Percentiles rank a stretch among this genome's conserved stretches.
Conservation (phyloP, 129 eudicot genomes). For the Calendula officinalis region DNA sequence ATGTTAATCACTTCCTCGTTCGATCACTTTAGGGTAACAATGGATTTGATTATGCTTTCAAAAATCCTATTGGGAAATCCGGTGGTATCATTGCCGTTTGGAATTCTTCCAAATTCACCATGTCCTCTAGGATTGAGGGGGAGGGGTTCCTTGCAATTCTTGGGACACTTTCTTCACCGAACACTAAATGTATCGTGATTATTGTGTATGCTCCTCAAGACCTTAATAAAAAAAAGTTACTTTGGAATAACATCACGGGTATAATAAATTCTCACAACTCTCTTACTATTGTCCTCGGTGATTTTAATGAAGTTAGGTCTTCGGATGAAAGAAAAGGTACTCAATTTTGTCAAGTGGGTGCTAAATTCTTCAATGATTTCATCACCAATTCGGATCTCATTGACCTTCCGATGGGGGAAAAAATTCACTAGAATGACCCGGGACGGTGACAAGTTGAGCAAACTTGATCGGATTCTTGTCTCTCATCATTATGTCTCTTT, state of each 20-base stretch:
- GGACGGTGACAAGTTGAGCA: neutral
- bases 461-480: neutral
- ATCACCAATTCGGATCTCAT: neutral
- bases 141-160: neutral
- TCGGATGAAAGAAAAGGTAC: neutral
- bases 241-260: neutral
- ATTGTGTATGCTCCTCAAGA: neutral
- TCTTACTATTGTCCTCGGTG: neutral
- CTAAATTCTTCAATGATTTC: neutral
- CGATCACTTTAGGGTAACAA: neutral
- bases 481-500: neutral
- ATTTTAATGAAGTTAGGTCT: neutral
- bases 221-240: neutral
- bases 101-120: neutral
- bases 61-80: neutral
- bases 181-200: neutral
- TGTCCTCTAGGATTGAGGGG: neutral
- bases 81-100: neutral
- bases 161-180: neutral
- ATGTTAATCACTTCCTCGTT: neutral
- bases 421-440: neutral
- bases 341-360: neutral
- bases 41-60: neutral
- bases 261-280: neutral
- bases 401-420: neutral